A percentile compares a stretch with the other conserved stretches of the same genome.
Conservation (phyloP, 2,329 filamentous ascomycete species). For the Botrytis aclada region DNA sequence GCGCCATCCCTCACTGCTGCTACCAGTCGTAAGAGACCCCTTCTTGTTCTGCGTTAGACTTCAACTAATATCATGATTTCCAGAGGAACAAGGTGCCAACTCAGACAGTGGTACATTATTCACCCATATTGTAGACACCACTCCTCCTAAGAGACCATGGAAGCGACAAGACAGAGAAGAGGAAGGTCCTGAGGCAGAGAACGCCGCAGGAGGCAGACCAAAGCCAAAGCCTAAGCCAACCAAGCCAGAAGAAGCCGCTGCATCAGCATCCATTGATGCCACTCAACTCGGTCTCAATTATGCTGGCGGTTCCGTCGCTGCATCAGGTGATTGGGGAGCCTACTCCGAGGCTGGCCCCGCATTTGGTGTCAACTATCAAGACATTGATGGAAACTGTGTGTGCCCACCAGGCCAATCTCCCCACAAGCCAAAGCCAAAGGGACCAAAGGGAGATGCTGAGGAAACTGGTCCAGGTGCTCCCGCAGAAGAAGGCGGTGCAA, state of each 20-base stretch:
- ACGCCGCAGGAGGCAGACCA: neutral
- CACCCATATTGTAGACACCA: neutral
- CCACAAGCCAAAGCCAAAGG: neutral
- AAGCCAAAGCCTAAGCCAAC: neutral
- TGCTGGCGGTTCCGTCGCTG: neutral
- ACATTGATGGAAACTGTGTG: conserved; percentile 1
- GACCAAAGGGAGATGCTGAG: too few relatives aligned
- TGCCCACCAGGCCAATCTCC: conserved; percentile 1
- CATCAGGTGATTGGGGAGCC: neutral
- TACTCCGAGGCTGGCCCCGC: neutral
- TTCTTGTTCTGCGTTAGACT: neutral
- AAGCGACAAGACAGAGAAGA: neutral
- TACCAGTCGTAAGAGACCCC: neutral
- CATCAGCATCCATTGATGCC: neutral
- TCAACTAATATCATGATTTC: neutral
- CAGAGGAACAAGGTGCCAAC: neutral
- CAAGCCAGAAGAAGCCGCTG: neutral
- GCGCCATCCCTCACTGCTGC: neutral
- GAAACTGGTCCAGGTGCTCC: too few relatives aligned
- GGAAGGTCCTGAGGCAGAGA: neutral
- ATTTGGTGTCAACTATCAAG: neutral
- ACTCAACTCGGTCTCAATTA: neutral
- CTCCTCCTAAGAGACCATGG: neutral
- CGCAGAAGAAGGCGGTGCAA: neutral
- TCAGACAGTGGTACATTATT: neutral